A percentile compares a stretch with the other conserved stretches of the same genome.
Conservation (phyloP, 2,329 filamentous ascomycete species). For the Fusarium sp. region DNA sequence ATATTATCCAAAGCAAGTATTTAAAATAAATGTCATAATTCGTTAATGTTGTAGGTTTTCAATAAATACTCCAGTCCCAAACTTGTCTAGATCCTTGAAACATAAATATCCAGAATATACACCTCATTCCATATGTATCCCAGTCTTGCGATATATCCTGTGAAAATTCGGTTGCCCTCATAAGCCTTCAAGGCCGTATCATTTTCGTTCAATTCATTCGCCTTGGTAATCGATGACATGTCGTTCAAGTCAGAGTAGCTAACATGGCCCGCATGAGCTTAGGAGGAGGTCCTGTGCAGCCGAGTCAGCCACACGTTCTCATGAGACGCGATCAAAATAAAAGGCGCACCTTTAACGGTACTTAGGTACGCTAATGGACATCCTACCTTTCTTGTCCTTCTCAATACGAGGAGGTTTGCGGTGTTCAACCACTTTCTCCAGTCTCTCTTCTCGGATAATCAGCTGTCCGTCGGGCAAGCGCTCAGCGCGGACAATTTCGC, state of each 20-base stretch:
- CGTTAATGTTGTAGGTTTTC: constrained; percentile 37
- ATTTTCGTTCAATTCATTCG: constrained; percentile 17
- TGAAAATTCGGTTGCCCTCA: constrained; percentile 14
- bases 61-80: constrained; percentile 13
- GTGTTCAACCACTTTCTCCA: constrained; percentile 65
- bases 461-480: constrained; percentile 69
- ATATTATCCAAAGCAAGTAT: accelerated
- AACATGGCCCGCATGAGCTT: constrained; percentile 75
- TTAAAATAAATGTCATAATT: constrained; percentile 9
- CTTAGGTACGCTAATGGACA: constrained; percentile 84
- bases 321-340: constrained; percentile 34
- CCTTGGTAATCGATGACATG: background rate
- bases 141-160: constrained; percentile 14
- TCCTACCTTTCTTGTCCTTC: constrained; percentile 96
- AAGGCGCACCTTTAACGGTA: constrained; percentile 67
- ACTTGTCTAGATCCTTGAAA: constrained; percentile 26
- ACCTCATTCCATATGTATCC: constrained; percentile 4
- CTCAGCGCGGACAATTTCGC: constrained; percentile 66
- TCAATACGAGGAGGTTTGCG: constrained; percentile 74
- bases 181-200: constrained; percentile 13
- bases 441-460: constrained; percentile 69
- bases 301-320: constrained; percentile 46
- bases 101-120: constrained; percentile 9
- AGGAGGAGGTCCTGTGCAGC: constrained; percentile 67
- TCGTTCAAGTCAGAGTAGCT: constrained; percentile 70